Evolutionary conservation across 2,329 filamentous ascomycete genomes (phyloP).

Genomic region (Exophiala aquamarina): DNA sequence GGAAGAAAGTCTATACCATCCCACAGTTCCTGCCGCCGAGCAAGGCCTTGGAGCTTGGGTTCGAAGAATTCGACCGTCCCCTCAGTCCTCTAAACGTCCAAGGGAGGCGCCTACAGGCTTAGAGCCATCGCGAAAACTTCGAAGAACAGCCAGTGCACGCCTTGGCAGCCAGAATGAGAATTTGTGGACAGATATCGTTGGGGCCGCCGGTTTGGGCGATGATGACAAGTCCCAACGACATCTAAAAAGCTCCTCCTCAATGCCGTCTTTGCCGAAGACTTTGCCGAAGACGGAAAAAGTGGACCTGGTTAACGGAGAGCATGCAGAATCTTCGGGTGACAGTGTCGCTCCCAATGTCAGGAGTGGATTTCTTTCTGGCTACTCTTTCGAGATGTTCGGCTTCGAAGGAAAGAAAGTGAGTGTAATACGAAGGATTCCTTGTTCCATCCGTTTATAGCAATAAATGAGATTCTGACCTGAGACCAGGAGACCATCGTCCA

Average conservation of each 20-base stretch:
- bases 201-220: conserved; percentile 36
- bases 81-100: conserved; percentile 58
- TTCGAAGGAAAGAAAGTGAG: conserved; percentile 21
- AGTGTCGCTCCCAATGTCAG: conserved; percentile 9
- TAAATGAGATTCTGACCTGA: conserved; percentile 4
- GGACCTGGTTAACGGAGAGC: too few species aligned
- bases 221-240: conserved; percentile 18
- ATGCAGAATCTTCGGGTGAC: conserved; percentile 8
- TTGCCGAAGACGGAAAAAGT: neutral
- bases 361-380: conserved; percentile 7
- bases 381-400: conserved; percentile 12
- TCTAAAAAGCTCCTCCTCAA: conserved; percentile 30
- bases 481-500: conserved; percentile 37
- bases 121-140: conserved; percentile 73
- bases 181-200: conserved; percentile 89
- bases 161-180: conserved; percentile 75
- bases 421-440: neutral
- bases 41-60: conserved; percentile 79
- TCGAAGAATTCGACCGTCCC: conserved; percentile 49
- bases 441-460: conserved; percentile 3
- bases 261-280: conserved; percentile 13
- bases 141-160: conserved; percentile 83
- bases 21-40: conserved; percentile 65
- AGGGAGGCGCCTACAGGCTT: conserved; percentile 54
- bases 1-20: conserved; percentile 83